Evolutionary conservation across 2,329 filamentous ascomycete genomes (phyloP), one percentile per base, ranked within the genome.

Genomic region (Aspergillus pseudoterreus): DNA sequence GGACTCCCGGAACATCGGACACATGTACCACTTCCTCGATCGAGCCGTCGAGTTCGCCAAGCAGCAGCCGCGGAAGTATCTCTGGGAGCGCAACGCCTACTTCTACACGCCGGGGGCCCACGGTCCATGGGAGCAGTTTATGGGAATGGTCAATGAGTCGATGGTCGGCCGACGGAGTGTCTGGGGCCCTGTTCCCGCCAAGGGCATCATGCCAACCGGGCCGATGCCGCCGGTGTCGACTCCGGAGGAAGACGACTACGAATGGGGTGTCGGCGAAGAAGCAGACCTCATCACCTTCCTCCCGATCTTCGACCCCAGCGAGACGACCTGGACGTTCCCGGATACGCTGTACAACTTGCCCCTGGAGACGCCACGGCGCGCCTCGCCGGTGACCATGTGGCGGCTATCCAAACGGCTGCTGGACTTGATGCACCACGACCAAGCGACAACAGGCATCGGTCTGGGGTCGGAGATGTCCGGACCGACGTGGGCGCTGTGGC

Each of bases 391-490:
- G 54, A 90, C 87, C 2, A 85, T 86, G 0, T 83, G 80, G 1
- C 83, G 88, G 9, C 74, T 90, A 32, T 86, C 82, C 24, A 80
- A 83, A 21, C 80, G 85, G 11, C 75, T 91, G 1, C 73, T 91
- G 5, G 71, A 79, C 43, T 82, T 82, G 4, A 91, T 92, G 86
- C 88, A 92, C 69, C 80, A 87, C 58, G 87, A 90, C 63, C 43
- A 84, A 77, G 69, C 77, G 80, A 24, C 76, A 82, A 60, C 83
- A 82, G 56, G 87, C 85, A 68, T 84, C 77, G 68, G 90, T 86
- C 85, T 91, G 88, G 62, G 54, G 66, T 82, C 81, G 22, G 88
- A 92, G 69, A 92, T 92, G 88, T 90, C 86, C 71, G 87, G 87
- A 1, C 80, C 85, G 0, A 82, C 80, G 1, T 80, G 84, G 64